Percentiles rank a stretch among this genome's conserved stretches.
These are phyloP conservation scores for Apiospora aurea DNA, from an alignment of 2,329 filamentous ascomycete genomes.

Conservation along the genomic window DNA sequence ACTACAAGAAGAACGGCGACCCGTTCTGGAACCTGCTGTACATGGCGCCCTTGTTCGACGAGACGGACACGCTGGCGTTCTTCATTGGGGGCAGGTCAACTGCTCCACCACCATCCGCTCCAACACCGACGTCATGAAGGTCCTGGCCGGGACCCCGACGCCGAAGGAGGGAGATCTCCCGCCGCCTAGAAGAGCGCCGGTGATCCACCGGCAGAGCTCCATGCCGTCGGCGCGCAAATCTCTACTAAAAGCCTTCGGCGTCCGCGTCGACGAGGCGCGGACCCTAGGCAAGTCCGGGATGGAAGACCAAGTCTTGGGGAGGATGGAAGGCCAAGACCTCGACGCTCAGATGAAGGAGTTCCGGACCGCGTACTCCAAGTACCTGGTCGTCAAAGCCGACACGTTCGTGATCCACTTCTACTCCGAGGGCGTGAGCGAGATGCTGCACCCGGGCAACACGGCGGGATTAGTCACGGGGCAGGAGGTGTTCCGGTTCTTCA, in stretches of 20 bases:
- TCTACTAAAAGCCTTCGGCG: constrained; percentile 24
- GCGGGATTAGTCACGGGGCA: constrained; percentile 33
- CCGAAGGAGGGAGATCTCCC: constrained; percentile 30
- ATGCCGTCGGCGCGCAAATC: constrained; percentile 18
- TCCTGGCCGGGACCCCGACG: constrained; percentile 38
- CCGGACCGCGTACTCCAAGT: constrained; percentile 39
- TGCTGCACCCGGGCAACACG: constrained; percentile 30
- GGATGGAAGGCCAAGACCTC: constrained; percentile 39
- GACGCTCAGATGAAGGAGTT: constrained; percentile 39
- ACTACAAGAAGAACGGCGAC: constrained; percentile 55
- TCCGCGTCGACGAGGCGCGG: constrained; percentile 21
- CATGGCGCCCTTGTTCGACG: constrained; percentile 45
- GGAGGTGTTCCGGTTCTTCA: constrained; percentile 39
- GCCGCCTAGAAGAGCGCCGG: constrained; percentile 21
- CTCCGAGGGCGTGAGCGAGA: constrained; percentile 35
- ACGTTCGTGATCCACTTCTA: constrained; percentile 37
- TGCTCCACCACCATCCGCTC: constrained; percentile 52
- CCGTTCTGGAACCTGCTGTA: constrained; percentile 55
- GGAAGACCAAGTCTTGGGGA: constrained; percentile 34
- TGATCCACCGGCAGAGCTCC: neutral
- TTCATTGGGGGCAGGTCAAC: constrained; percentile 55
- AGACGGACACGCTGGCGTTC: constrained; percentile 45
- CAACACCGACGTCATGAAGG: constrained; percentile 47
- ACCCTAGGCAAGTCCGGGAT: constrained; percentile 31
- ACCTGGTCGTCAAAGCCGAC: constrained; percentile 35